Evolutionary conservation across 192 early-diverging fungal species (phyloP).

Genomic region (Phycomyces nitens): DNA sequence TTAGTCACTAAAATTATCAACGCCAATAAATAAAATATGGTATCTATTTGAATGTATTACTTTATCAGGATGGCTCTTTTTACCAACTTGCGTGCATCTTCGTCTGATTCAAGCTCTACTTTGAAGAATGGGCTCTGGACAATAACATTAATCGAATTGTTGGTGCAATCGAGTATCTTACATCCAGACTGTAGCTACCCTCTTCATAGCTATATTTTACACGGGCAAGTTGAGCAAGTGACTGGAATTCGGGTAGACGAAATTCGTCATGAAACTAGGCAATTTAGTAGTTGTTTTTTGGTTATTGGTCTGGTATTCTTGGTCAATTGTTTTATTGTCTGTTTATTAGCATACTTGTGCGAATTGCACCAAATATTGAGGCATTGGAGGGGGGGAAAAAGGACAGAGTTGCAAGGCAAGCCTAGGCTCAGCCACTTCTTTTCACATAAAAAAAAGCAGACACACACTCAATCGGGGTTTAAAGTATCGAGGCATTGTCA

Average conservation of each 20-base stretch:
- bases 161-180: no score
- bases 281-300: neutral
- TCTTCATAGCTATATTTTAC: constrained; percentile 64
- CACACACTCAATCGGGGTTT: neutral
- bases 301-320: neutral
- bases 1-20: neutral
- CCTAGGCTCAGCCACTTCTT: neutral
- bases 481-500: neutral
- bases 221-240: constrained; percentile 74
- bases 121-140: constrained; percentile 77
- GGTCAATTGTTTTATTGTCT: neutral
- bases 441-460: neutral
- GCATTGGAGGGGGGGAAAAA: constrained; percentile 33
- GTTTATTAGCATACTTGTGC: constrained; percentile 50
- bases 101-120: constrained; percentile 64
- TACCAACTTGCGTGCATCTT: constrained; percentile 69
- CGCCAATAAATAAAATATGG: neutral
- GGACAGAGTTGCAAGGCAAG: neutral
- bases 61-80: constrained; percentile 83
- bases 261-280: constrained; percentile 58
- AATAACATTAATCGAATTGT: neutral
- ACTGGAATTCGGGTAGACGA: constrained; percentile 78
- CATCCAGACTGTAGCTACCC: constrained; percentile 56
- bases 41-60: constrained; percentile 29
- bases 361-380: constrained; percentile 66